Conservation (phyloP, 371 early-diverging fungal genomes). For the Mucor saturninus region DNA sequence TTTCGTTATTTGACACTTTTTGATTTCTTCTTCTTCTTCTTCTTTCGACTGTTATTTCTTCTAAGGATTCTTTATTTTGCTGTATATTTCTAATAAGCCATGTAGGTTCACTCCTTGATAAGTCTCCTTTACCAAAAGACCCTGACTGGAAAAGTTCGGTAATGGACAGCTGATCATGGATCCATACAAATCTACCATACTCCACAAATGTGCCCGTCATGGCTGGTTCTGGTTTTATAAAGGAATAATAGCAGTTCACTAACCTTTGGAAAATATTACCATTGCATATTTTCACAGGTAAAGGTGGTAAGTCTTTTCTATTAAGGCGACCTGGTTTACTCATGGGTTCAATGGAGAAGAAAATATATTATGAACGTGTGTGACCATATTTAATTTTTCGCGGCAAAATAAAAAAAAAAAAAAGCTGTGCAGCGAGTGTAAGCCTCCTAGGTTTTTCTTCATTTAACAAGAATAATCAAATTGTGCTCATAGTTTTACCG, state of each 20-base stretch:
- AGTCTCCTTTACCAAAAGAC: slow-evolving; percentile 84
- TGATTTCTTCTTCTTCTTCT: slow-evolving; percentile 48
- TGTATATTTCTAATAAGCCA: slow-evolving; percentile 52
- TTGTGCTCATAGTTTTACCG: too few relatives aligned
- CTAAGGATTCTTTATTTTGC: slow-evolving; percentile 28
- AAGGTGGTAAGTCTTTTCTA: neutral
- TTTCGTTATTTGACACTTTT: neutral
- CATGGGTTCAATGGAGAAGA: neutral
- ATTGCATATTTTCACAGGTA: slow-evolving; percentile 14
- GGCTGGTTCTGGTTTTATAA: slow-evolving; percentile 6
- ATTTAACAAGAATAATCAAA: too few relatives aligned
- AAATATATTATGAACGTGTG: neutral
- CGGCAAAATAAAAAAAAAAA: too few relatives aligned
- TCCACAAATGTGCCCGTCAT: slow-evolving; percentile 29
- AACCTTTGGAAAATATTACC: neutral
- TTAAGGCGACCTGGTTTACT: neutral
- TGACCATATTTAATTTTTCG: too few relatives aligned
- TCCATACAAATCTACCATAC: slow-evolving; percentile 55
- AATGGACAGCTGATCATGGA: slow-evolving; percentile 36
- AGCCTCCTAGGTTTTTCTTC: too few relatives aligned
- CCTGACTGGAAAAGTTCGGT: slow-evolving; percentile 66
- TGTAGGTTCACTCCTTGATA: slow-evolving; percentile 83
- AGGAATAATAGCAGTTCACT: slow-evolving; percentile 1
- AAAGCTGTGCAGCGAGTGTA: too few relatives aligned
- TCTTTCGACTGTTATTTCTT: slow-evolving; percentile 55